Evolutionary conservation across 306 rosid genomes (phyloP), one percentile per base, ranked within the genome.

Genomic region (Aeschynomene evenia): DNA sequence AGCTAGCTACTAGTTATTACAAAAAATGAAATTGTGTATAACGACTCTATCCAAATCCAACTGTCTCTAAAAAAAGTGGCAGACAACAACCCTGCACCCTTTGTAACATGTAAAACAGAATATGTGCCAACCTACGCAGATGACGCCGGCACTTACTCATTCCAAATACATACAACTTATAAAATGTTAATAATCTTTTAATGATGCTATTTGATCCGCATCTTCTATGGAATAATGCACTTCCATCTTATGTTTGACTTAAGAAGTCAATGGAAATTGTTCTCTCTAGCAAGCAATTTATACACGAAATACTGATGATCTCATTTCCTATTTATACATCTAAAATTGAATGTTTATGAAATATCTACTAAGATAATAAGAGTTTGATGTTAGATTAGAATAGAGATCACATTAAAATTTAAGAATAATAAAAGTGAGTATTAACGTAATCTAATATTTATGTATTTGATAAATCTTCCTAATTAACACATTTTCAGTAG

Each of bases 161-260:
- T 34, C 2, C 7, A 29, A 29, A 9, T 36, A 8, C 2, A 68
- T n/a, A n/a, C n/a, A n/a, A n/a, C n/a, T n/a, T n/a, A n/a, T n/a
- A n/a, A n/a, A n/a, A n/a, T n/a, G n/a, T n/a, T n/a, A n/a, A n/a
- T n/a, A n/a, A n/a, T n/a, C n/a, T n/a, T n/a, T n/a, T n/a, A n/a
- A n/a, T n/a, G n/a, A n/a, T n/a, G n/a, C 6, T 19, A 21, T 14
- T 7, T 53, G 53, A 68, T 68, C 42, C 53, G 73, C 52, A 68
- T 68, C 23, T 68, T 36, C 2, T 5, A 2, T 9, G 58, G 40
- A 52, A 68, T 22, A 15, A 68, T 22, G 16, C 59, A 66, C 9
- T 29, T 15, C 33, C 8, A 28, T n/a, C n/a, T n/a, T n/a, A 23
- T 4, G 40, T 36, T 68, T 53, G 53, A 53, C 52, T 52, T 9